phyloP scores from a whole-genome alignment of 176 grass and related monocot species.

The Coix lacrymajobi region DNA sequence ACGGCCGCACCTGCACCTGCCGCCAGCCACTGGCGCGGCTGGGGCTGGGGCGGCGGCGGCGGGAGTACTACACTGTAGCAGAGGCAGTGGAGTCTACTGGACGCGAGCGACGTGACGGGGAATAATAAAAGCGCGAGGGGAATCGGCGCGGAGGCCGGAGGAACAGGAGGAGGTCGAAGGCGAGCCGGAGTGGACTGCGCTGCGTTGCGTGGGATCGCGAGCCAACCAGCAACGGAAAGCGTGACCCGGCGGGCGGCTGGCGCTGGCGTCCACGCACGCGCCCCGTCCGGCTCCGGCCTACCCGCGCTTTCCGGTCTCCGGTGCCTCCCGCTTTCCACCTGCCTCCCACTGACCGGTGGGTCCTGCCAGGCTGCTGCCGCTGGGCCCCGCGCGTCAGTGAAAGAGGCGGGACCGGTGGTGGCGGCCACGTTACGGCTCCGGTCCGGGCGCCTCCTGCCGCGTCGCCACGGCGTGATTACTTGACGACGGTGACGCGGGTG shows the following conservation, averaged over 20 bases:
- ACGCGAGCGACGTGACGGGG: constrained; percentile 13
- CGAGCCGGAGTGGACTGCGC: background rate
- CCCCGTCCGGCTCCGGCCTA: background rate
- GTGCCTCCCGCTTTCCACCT: too few relatives aligned
- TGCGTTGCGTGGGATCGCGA: background rate
- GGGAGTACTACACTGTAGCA: background rate
- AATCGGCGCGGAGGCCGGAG: background rate
- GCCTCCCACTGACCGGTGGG: too few relatives aligned
- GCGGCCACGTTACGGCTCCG: too few relatives aligned
- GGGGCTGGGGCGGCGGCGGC: background rate
- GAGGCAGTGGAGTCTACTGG: constrained; percentile 10
- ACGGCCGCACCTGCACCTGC: background rate
- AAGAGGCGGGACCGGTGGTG: too few relatives aligned
- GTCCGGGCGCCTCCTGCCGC: background rate
- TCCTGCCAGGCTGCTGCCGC: too few relatives aligned
- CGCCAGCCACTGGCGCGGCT: background rate
- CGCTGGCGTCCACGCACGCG: background rate
- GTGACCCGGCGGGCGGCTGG: background rate
- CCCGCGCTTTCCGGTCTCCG: background rate
- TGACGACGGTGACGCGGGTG: constrained; percentile 20
- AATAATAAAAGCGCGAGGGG: constrained; percentile 18
- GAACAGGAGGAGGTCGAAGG: background rate
- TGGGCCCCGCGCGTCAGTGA: too few relatives aligned
- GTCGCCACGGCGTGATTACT: constrained; percentile 8
- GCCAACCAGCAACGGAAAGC: background rate